Evolutionary conservation across 2,329 filamentous ascomycete genomes (phyloP), one percentile per base, ranked within the genome.

Genomic region (Byssochlamys sp.): DNA sequence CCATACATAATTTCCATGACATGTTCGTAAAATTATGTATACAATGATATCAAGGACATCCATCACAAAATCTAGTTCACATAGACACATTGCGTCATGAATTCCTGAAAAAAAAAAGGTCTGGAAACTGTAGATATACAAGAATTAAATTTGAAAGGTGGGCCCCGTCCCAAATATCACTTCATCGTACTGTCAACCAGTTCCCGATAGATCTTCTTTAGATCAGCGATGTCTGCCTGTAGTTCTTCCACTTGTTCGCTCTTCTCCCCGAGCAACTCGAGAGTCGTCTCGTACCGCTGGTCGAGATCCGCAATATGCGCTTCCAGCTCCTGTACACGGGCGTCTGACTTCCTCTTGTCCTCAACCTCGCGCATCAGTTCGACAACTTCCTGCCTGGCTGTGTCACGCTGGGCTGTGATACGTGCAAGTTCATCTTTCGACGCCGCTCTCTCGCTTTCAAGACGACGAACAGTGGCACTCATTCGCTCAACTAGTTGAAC

Each of bases 261-360:
- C 82, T 96, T 96, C 81, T 99, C 94, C 1, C 94, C 94, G 57
- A 99, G 76, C 84, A 97, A 87, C 76, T 97, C 91, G 55, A 99
- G 78, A 59, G 90, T 95, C 12, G 91, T 94, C 70, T 95, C 86
- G 70, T 97, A 96, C 66, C 92, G 81, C 61, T 84, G 78, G 66
- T 89, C 86, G 62, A 96, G 78, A 49, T 84, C 82, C 28, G 75
- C 76, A 54, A 96, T 77, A 64, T 90, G 83, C 52, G 74, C 76
- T 71, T 95, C 87, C 12, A 96, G 72, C 59, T 81, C 79, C 24
- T 78, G 76, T 0, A 91, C 81, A 59, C 81, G 83, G 55, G 77
- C 72, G 12, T 84, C 82, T 2, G 83, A 82, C 1, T 73, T 75
- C 62, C 84, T 82, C 69, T 87, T 87, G 29, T 80, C 80, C 63